Evolutionary conservation across 2,329 filamentous ascomycete genomes (phyloP).

Genomic region (Pyrenochaeta sp.): DNA sequence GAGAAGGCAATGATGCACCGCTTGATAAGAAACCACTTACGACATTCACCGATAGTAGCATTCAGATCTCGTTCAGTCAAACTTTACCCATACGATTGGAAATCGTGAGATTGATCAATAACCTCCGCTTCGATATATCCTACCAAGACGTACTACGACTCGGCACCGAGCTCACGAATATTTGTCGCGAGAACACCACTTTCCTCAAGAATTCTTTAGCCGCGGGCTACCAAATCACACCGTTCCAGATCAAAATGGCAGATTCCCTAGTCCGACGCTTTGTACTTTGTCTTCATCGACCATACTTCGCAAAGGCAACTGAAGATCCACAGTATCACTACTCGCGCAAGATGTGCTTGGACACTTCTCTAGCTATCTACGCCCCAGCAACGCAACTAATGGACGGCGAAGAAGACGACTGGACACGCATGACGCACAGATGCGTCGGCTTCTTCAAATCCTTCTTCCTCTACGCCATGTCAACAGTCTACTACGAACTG

Average conservation of each 20-base stretch:
- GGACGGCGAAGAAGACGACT: constrained; percentile 29
- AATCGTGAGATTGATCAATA: constrained; percentile 44
- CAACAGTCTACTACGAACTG: constrained; percentile 34
- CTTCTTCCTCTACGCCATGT: constrained; percentile 29
- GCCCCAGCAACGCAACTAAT: constrained; percentile 15
- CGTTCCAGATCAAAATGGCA: constrained; percentile 59
- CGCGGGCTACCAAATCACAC: constrained; percentile 12
- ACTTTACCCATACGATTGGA: constrained; percentile 47
- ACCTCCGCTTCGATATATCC: constrained; percentile 34
- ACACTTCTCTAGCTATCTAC: constrained; percentile 39
- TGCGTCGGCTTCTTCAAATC: constrained; percentile 35
- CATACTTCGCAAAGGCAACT: constrained; percentile 55
- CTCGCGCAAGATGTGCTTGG: constrained; percentile 58
- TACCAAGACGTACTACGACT: constrained; percentile 41
- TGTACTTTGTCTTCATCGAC: constrained; percentile 62
- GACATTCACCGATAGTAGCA: constrained; percentile 46
- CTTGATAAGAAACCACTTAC: constrained; percentile 25
- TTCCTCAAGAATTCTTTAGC: constrained; percentile 23
- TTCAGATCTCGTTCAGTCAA: constrained; percentile 44
- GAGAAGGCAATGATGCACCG: constrained; percentile 31
- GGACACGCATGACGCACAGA: constrained; percentile 22
- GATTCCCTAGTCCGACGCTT: constrained; percentile 63
- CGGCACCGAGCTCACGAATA: constrained; percentile 31
- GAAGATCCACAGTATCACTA: constrained; percentile 58
- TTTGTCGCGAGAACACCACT: constrained; percentile 25